Conservation (phyloP, 257 asterid genomes). For the Nicotiana otophora region DNA sequence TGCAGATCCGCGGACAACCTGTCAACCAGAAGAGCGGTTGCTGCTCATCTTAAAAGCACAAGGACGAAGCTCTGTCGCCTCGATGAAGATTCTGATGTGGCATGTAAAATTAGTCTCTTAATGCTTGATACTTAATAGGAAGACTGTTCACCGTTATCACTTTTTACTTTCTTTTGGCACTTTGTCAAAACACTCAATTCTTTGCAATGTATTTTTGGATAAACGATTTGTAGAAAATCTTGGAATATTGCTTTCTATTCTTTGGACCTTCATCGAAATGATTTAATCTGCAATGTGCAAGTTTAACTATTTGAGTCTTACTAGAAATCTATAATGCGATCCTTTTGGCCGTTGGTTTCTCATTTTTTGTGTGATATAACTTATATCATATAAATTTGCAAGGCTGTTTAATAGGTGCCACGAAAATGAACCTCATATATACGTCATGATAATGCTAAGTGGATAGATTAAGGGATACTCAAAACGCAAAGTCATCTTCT, state of each 20-base stretch:
- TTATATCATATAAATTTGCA: too few relatives aligned
- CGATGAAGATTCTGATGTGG: slow-evolving; percentile 17
- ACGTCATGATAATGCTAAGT: background rate
- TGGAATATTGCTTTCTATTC: slow-evolving; percentile 20
- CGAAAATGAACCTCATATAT: too few relatives aligned
- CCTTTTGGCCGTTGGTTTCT: too few relatives aligned
- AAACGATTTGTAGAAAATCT: slow-evolving; percentile 45
- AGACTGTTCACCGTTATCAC: slow-evolving; percentile 16
- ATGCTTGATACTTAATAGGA: slow-evolving; percentile 26
- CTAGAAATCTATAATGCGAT: background rate
- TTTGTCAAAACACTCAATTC: slow-evolving; percentile 31
- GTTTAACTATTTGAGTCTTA: background rate
- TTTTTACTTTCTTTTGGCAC: slow-evolving; percentile 15
- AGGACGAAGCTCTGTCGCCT: background rate
- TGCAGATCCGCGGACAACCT: slow-evolving; percentile 80
- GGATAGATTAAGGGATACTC: background rate
- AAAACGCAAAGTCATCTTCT: background rate
- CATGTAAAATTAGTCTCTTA: slow-evolving; percentile 25
- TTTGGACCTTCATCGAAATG: slow-evolving; percentile 1
- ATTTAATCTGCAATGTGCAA: background rate
- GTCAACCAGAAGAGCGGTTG: slow-evolving; percentile 81
- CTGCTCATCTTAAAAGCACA: slow-evolving; percentile 55
- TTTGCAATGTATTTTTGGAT: slow-evolving; percentile 36
- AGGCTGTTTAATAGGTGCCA: too few relatives aligned
- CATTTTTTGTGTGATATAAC: too few relatives aligned